Evolutionary conservation across 2,329 filamentous ascomycete species (phyloP).

Genomic region (Rutstroemia sp.): DNA sequence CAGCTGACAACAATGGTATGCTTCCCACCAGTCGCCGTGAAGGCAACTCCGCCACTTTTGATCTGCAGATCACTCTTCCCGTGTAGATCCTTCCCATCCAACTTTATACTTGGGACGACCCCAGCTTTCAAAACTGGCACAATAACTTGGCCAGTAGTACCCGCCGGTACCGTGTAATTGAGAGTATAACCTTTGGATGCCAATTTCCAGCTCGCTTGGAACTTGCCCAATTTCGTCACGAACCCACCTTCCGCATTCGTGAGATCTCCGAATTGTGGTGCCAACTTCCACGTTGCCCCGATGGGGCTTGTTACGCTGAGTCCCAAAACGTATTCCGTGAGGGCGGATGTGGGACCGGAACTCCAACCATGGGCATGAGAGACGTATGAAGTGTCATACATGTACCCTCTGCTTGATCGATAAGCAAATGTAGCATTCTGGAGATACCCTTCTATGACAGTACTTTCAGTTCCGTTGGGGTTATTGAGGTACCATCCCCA

Average conservation of each 20-base stretch:
- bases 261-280: slow-evolving; percentile 36
- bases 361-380: slow-evolving; percentile 43
- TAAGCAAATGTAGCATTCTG: slow-evolving; percentile 50
- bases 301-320: slow-evolving; percentile 31
- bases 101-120: slow-evolving; percentile 9
- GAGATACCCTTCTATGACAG: slow-evolving; percentile 52
- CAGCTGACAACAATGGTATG: slow-evolving; percentile 2
- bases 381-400: slow-evolving; percentile 34
- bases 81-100: slow-evolving; percentile 7
- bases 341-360: slow-evolving; percentile 38
- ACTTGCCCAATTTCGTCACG: slow-evolving; percentile 33
- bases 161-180: slow-evolving; percentile 11
- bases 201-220: slow-evolving; percentile 28
- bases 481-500: slow-evolving; percentile 57
- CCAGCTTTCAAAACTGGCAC: slow-evolving; percentile 6
- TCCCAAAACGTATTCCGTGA: slow-evolving; percentile 38
- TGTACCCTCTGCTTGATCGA: slow-evolving; percentile 43
- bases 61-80: background rate
- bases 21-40: slow-evolving; percentile 1
- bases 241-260: slow-evolving; percentile 34
- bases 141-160: slow-evolving; percentile 11
- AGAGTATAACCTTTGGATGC: slow-evolving; percentile 19
- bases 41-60: background rate
- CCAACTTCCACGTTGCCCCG: slow-evolving; percentile 32
- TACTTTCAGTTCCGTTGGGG: slow-evolving; percentile 48